Evolutionary conservation across 2,329 filamentous ascomycete genomes (phyloP).

Genomic region (Leptographium procerum): DNA sequence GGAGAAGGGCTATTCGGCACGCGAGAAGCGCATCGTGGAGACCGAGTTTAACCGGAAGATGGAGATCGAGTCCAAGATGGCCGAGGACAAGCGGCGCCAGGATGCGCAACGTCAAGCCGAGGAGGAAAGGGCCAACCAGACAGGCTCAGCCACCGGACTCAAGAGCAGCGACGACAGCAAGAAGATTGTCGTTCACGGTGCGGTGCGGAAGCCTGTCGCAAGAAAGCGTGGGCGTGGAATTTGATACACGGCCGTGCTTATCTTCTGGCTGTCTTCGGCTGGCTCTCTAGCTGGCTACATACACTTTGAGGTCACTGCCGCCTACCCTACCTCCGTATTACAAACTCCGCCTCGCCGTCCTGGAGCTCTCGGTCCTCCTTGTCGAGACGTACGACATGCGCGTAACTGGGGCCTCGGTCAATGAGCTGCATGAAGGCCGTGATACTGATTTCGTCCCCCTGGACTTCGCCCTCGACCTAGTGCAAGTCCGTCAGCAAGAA

Average conservation of each 20-base stretch:
- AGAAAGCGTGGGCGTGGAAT: slow-evolving; percentile 46
- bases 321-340: slow-evolving; percentile 31
- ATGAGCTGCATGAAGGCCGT: slow-evolving; percentile 63
- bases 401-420: slow-evolving; percentile 59
- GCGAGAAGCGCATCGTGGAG: slow-evolving; percentile 79
- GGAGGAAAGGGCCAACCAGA: slow-evolving; percentile 34
- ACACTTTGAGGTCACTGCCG: neutral
- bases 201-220: slow-evolving; percentile 48
- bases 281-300: too few relatives aligned
- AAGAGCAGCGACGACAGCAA: slow-evolving; percentile 24
- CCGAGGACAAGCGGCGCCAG: slow-evolving; percentile 63
- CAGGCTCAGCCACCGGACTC: slow-evolving; percentile 27
- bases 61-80: slow-evolving; percentile 90
- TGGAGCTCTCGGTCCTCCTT: slow-evolving; percentile 53
- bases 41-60: slow-evolving; percentile 85
- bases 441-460: slow-evolving; percentile 57
- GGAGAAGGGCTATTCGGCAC: slow-evolving; percentile 87
- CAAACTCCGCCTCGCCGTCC: slow-evolving; percentile 57
- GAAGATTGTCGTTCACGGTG: slow-evolving; percentile 50
- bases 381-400: slow-evolving; percentile 65
- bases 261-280: too few relatives aligned
- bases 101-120: slow-evolving; percentile 43
- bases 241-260: slow-evolving; percentile 15
- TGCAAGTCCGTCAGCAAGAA: neutral
- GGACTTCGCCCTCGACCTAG: slow-evolving; percentile 82